A percentile compares a stretch with the other conserved stretches of the same genome.
phyloP scores from a whole-genome alignment of 2,329 filamentous ascomycete genomes.

The Biscogniauxia marginata region DNA sequence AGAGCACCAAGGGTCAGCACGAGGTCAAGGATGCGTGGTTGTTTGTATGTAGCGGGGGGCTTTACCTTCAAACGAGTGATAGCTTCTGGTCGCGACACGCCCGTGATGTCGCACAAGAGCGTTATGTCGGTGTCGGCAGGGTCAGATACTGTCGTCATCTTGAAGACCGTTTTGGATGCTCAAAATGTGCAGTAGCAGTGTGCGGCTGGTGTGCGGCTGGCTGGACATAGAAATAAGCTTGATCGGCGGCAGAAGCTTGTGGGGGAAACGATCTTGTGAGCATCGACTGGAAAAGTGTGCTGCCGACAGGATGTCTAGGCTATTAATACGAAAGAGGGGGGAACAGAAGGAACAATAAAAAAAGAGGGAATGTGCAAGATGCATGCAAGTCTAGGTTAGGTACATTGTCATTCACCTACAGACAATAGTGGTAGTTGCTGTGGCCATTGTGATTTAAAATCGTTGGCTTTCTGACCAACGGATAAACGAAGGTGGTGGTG shows the following conservation, averaged over 20 bases:
- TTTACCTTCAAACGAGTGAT: constrained; percentile 28
- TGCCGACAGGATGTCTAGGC: neutral
- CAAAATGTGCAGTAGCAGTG: neutral
- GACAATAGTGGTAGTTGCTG: neutral
- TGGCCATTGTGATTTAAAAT: neutral
- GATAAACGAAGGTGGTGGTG: neutral
- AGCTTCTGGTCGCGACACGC: constrained; percentile 22
- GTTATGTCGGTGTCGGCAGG: too few species aligned
- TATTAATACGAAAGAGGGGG: too few species aligned
- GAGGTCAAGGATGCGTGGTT: constrained; percentile 2
- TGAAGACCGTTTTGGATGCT: constrained; percentile 4
- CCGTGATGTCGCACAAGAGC: constrained; percentile 20
- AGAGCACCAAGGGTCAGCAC: neutral
- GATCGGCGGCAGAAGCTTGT: neutral
- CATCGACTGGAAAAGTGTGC: neutral
- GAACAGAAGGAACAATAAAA: neutral
- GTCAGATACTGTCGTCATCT: too few species aligned
- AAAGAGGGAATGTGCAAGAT: neutral
- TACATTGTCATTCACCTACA: neutral
- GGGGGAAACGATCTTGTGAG: neutral
- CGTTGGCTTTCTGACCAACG: neutral
- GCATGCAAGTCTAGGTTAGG: neutral
- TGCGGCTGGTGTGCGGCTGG: neutral
- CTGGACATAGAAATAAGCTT: constrained; percentile 10
- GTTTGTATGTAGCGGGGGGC: neutral